These are phyloP conservation scores for Solanum arcanum DNA, from an alignment of 257 asterid species.

Conservation along the genomic window DNA sequence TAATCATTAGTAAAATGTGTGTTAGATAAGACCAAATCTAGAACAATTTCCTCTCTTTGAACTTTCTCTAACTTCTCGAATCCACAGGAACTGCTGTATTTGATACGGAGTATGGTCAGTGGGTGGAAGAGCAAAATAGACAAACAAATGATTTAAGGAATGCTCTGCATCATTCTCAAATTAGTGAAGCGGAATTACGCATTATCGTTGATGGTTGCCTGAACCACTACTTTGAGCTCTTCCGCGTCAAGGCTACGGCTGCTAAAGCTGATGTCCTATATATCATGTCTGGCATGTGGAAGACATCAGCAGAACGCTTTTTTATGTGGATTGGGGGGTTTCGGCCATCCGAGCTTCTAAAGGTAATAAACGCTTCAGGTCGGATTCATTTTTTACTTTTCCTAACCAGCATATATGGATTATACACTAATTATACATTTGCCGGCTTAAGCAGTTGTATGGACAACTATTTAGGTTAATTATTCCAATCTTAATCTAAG, in stretches of 20 bases:
- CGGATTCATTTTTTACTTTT: neutral
- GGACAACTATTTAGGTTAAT: neutral
- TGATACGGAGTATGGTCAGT: constrained; percentile 63
- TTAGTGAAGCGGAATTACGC: constrained; percentile 50
- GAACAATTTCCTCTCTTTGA: neutral
- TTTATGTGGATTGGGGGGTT: constrained; percentile 96
- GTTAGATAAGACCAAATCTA: neutral
- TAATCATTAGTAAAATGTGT: neutral
- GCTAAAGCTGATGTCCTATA: constrained; percentile 73
- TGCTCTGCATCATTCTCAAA: constrained; percentile 44
- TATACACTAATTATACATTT: neutral
- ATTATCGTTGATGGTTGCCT: constrained; percentile 42
- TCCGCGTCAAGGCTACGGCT: constrained; percentile 64
- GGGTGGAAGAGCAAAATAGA: constrained; percentile 72
- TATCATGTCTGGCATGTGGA: constrained; percentile 82
- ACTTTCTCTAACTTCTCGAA: neutral
- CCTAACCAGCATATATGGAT: neutral
- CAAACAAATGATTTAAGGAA: constrained; percentile 40
- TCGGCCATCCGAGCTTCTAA: constrained; percentile 76
- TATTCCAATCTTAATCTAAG: no score
- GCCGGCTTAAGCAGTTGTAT: neutral
- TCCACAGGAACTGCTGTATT: constrained; percentile 48
- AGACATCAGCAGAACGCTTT: constrained; percentile 71
- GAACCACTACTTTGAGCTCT: constrained; percentile 62
- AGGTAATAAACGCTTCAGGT: constrained; percentile 25